Percentiles rank a stretch among this genome's conserved stretches.
Evolutionary conservation across 2,329 filamentous ascomycete genomes (phyloP).

Genomic region (Neoascochyta sp.): DNA sequence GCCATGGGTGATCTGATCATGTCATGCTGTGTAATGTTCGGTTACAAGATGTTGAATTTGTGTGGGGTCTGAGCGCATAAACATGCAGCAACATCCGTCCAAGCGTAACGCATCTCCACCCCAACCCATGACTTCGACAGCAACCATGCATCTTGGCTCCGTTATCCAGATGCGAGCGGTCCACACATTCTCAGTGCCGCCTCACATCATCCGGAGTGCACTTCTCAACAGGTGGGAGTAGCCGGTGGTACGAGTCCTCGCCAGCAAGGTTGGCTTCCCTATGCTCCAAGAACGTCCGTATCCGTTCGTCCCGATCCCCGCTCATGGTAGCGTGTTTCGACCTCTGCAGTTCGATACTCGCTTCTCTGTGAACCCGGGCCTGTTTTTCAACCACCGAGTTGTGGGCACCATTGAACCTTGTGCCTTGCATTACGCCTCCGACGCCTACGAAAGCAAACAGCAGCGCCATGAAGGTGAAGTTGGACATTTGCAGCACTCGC

Average conservation of each 20-base stretch:
- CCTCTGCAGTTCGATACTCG: constrained; percentile 59
- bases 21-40: too few relatives aligned
- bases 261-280: constrained; percentile 39
- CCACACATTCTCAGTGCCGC: constrained; percentile 25
- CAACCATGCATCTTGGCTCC: constrained; percentile 17
- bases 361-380: constrained; percentile 62
- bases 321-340: constrained; percentile 53
- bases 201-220: constrained; percentile 44
- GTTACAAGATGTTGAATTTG: too few relatives aligned
- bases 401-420: constrained; percentile 62
- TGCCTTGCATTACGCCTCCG: constrained; percentile 69
- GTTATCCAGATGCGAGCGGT: too few relatives aligned
- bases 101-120: constrained; percentile 11
- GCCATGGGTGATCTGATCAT: too few relatives aligned
- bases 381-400: constrained; percentile 62
- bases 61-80: constrained; percentile 23
- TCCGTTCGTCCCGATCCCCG: constrained; percentile 51
- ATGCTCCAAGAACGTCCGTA: constrained; percentile 70
- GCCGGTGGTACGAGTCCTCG: constrained; percentile 46
- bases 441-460: constrained; percentile 66
- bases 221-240: constrained; percentile 46
- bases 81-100: constrained; percentile 12
- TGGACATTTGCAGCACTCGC: constrained; percentile 65
- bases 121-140: constrained; percentile 18
- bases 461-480: constrained; percentile 72